A percentile compares a stretch with the other conserved stretches of the same genome.
Conservation (phyloP, 2,329 filamentous ascomycete species). For the Exserohilum turcica region DNA sequence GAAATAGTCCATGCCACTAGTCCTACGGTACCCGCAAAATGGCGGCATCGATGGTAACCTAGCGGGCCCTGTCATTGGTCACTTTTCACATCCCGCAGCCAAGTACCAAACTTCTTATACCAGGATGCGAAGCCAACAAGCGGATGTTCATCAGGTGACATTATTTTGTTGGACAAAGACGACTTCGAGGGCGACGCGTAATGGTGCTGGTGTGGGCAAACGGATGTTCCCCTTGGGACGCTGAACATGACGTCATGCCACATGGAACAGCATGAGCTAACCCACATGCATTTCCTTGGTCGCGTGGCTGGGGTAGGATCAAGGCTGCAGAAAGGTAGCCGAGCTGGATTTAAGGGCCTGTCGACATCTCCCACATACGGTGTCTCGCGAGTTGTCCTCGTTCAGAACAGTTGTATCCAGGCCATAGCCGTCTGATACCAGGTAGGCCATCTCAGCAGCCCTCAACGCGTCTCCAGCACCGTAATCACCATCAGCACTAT, state of each 20-base stretch:
- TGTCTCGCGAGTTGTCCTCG: not conserved
- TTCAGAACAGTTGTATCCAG: not conserved
- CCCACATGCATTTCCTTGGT: constrained; percentile 10
- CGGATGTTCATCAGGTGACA: not conserved
- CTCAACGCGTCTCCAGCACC: not conserved
- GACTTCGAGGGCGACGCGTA: not conserved
- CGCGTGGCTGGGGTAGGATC: constrained; percentile 6
- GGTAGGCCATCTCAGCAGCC: not conserved
- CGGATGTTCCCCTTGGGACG: not conserved
- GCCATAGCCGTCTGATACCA: not conserved
- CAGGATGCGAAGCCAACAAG: not conserved
- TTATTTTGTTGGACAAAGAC: not conserved
- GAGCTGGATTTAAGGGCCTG: constrained; percentile 2
- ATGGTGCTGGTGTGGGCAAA: not conserved
- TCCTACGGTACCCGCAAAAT: not conserved
- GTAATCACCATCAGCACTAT: not conserved
- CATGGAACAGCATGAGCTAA: constrained; percentile 2
- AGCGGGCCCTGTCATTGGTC: not conserved
- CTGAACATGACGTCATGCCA: constrained; percentile 8
- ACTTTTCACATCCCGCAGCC: not conserved
- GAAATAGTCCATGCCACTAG: not conserved
- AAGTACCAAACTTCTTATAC: not conserved
- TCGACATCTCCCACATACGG: not conserved
- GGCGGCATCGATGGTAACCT: not conserved
- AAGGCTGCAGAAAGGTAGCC: constrained; percentile 1